These are phyloP conservation scores for Acacia concinna DNA, from an alignment of 331 rosid genomes.

Conservation along the genomic window DNA sequence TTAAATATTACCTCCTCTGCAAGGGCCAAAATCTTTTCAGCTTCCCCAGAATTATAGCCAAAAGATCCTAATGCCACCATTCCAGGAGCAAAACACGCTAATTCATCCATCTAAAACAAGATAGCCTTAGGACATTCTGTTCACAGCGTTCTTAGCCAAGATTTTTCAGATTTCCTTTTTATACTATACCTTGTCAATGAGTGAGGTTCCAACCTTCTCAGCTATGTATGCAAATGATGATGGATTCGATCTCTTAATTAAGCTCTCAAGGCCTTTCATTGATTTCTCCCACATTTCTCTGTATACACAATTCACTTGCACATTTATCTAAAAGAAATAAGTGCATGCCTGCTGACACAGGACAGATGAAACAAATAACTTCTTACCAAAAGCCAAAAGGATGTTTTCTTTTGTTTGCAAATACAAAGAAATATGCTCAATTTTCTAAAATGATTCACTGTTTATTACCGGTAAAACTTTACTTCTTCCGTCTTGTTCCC, in stretches of 20 bases:
- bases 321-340: constrained; percentile 19
- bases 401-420: background rate
- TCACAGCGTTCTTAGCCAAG: background rate
- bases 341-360: constrained; percentile 4
- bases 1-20: constrained; percentile 51
- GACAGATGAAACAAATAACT: constrained; percentile 10
- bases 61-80: constrained; percentile 54
- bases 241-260: constrained; percentile 46
- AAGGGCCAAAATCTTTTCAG: constrained; percentile 34
- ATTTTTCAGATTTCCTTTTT: constrained; percentile 7
- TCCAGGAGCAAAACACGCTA: constrained; percentile 59
- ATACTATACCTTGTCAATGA: constrained; percentile 43
- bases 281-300: constrained; percentile 65
- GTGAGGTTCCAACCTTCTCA: constrained; percentile 42
- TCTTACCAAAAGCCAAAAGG: background rate
- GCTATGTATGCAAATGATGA: constrained; percentile 47
- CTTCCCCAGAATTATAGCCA: constrained; percentile 38
- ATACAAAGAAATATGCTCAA: constrained; percentile 7
- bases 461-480: constrained; percentile 43
- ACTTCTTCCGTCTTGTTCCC: constrained; percentile 54
- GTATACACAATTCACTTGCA: constrained; percentile 34
- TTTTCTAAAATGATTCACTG: constrained; percentile 14
- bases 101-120: constrained; percentile 52
- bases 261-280: constrained; percentile 50
- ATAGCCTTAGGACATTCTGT: constrained; percentile 19